Evolutionary conservation across 2,329 filamentous ascomycete genomes (phyloP), one percentile per base, ranked within the genome.

Genomic region (Pseudogymnoascus sp.): DNA sequence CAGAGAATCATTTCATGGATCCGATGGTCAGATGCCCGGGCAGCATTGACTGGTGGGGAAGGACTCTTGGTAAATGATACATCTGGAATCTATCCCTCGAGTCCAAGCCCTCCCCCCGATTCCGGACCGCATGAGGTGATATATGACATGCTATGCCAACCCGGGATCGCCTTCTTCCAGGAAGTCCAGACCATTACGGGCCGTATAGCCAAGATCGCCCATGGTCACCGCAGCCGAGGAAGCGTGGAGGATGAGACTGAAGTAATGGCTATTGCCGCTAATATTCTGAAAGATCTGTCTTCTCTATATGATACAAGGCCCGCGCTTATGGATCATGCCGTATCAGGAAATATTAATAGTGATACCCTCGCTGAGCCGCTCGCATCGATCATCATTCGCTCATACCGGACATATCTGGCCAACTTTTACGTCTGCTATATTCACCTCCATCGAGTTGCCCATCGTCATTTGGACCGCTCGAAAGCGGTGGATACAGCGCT

Each of bases 221-320:
- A 76, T 1, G 83, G 80, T 78, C 81, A 83, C 68, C 77, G 81
- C 14, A 77, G 76, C 31, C 76, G 81, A 8, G 80, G 80, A 6
- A 83, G 80, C 0, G 81, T 83, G 8, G 77, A 82, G 59, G 81
- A 83, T 66, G 80, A 83, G 71, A 82, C 78, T 1, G 80, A 84
- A 62, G 80, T 83, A 2, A 83, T 83, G 80, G 77, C 77, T 35
- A 75, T 80, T 45, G 81, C 77, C 1, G 75, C 79, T 1, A 71
- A 74, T 59, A 84, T 84, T 49, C 73, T 77, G 3, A 73, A 74
- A 14, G 80, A 84, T 66, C 71, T 83, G 10, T 75, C 78, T 14
- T 72, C 74, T 1, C 69, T 84, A 1, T 81, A 81, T 66, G 76
- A 78, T 2, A 74, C 78, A 37, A 74, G 80, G 3, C 82, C 81